Conservation (phyloP, 768 basidiomycete species). For the Suillus alpinus region DNA sequence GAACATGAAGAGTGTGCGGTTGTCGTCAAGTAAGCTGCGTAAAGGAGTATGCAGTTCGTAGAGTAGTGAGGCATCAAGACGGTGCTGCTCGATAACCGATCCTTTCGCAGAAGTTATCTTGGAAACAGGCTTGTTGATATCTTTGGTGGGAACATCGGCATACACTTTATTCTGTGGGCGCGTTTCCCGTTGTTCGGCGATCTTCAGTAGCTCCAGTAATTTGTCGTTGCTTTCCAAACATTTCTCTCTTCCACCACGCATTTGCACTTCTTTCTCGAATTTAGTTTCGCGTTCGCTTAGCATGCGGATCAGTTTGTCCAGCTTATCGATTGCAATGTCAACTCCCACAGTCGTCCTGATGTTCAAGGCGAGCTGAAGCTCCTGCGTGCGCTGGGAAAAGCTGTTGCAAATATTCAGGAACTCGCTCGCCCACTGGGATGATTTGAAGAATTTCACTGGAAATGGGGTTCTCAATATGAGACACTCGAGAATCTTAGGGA, state of each 20-base stretch:
- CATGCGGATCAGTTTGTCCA: not conserved
- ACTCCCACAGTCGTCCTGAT: slow-evolving; percentile 37
- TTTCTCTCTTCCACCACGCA: slow-evolving; percentile 33
- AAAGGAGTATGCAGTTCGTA: not conserved
- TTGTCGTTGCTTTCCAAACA: slow-evolving; percentile 14
- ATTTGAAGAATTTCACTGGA: slow-evolving; percentile 30
- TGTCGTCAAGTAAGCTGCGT: not conserved
- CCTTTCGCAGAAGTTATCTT: not conserved
- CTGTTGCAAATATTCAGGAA: slow-evolving; percentile 31
- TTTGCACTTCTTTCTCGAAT: slow-evolving; percentile 15
- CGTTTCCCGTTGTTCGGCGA: not conserved
- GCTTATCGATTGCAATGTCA: slow-evolving; percentile 24
- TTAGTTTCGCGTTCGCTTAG: slow-evolving; percentile 25
- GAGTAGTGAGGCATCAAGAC: not conserved
- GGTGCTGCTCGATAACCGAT: not conserved
- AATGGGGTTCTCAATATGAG: slow-evolving; percentile 8
- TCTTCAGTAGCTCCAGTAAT: not conserved
- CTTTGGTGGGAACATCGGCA: not conserved
- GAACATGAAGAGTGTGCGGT: not conserved
- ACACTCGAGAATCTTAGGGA: not conserved
- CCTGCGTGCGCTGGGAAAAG: slow-evolving; percentile 35
- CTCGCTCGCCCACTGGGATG: slow-evolving; percentile 35
- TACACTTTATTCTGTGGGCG: not conserved
- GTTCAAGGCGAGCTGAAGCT: slow-evolving; percentile 35
- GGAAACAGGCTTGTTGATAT: not conserved